A percentile compares a stretch with the other conserved stretches of the same genome.
Evolutionary conservation across 306 rosid species (phyloP).

Genomic region (Herpetospermum pedunculosum): DNA sequence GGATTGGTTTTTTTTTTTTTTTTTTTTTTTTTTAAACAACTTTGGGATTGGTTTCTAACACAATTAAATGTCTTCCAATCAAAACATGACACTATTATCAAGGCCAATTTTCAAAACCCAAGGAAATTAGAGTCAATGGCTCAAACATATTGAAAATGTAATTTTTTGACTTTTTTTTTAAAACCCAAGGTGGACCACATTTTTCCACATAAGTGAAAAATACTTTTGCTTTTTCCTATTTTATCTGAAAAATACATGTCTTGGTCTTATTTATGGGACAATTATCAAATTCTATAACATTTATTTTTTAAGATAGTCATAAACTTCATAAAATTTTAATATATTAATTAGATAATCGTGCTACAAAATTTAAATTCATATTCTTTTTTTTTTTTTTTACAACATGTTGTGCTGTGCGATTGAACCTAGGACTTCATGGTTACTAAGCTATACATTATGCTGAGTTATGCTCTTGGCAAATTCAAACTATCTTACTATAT

Average conservation of each 20-base stretch:
- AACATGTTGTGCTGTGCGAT: too few relatives aligned
- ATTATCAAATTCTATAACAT: background rate
- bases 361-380: too few relatives aligned
- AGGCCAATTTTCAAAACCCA: background rate
- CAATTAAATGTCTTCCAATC: background rate
- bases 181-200: background rate
- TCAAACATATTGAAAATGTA: background rate
- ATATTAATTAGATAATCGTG: too few relatives aligned
- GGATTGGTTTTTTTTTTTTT: too few relatives aligned
- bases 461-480: too few relatives aligned
- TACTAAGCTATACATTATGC: too few relatives aligned
- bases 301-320: background rate
- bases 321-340: too few relatives aligned
- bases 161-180: background rate
- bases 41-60: constrained; percentile 3
- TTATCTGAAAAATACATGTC: too few relatives aligned
- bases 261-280: background rate
- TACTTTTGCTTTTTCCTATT: background rate
- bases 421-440: too few relatives aligned
- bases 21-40: too few relatives aligned
- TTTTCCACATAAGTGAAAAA: background rate
- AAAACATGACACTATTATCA: background rate
- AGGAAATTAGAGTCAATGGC: background rate
- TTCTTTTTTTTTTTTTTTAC: too few relatives aligned
- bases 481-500: too few relatives aligned